phyloP scores from a whole-genome alignment of 2,329 filamentous ascomycete genomes.

The Alternaria solani region DNA sequence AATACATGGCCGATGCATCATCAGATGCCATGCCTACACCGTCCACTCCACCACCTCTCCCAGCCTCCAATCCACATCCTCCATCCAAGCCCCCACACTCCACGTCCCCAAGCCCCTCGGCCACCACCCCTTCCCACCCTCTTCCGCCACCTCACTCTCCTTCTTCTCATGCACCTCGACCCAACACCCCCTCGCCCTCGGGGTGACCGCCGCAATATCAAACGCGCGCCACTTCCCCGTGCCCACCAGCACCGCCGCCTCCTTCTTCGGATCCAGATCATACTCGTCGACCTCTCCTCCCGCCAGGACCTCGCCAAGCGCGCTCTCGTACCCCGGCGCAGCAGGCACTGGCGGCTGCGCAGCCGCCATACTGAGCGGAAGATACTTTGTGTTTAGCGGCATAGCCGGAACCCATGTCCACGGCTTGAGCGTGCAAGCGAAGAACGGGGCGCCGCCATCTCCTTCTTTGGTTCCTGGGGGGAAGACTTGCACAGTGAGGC shows the following conservation, averaged over 20 bases:
- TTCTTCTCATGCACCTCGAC: conserved; percentile 20
- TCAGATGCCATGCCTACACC: conserved; percentile 16
- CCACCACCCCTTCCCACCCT: conserved; percentile 26
- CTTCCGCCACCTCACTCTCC: conserved; percentile 13
- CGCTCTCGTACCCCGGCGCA: conserved; percentile 16
- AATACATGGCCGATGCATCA: not conserved
- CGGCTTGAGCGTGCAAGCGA: conserved; percentile 36
- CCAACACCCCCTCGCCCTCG: conserved; percentile 39
- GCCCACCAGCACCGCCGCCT: conserved; percentile 30
- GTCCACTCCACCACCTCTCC: conserved; percentile 38
- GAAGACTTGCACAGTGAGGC: conserved; percentile 38
- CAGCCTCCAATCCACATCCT: conserved; percentile 36
- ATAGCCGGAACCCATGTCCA: conserved; percentile 39
- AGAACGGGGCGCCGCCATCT: conserved; percentile 35
- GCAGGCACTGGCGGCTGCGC: conserved; percentile 38
- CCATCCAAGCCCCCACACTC: conserved; percentile 41
- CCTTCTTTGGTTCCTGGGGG: conserved; percentile 33
- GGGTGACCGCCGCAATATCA: conserved; percentile 26
- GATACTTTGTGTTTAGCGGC: conserved; percentile 33
- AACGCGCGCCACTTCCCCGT: conserved; percentile 39
- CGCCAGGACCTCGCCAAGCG: conserved; percentile 14
- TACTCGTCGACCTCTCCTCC: conserved; percentile 31
- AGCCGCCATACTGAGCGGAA: conserved; percentile 31
- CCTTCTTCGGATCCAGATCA: conserved; percentile 28
- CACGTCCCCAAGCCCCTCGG: conserved; percentile 31